Conservation (phyloP, 345 rosid genomes). For the Citrus medica region DNA sequence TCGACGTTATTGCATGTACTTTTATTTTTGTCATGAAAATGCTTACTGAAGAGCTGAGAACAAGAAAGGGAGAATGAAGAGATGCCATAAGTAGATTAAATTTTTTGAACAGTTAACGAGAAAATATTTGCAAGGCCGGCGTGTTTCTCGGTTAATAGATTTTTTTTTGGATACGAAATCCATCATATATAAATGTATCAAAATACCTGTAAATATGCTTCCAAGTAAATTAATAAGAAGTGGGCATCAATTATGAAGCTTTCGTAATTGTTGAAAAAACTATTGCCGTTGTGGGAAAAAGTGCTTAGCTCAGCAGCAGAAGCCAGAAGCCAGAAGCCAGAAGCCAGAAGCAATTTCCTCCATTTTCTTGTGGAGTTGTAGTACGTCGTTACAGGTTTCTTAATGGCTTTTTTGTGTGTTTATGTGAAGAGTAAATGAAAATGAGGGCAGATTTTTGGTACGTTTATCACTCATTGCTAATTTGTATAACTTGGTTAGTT, state of each 20-base stretch:
- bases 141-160: not conserved
- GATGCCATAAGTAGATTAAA: not conserved
- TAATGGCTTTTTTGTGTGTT: no score
- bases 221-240: not conserved
- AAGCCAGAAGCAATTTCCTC: no score
- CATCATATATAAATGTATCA: not conserved
- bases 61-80: not conserved
- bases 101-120: not conserved
- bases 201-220: not conserved
- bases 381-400: no score
- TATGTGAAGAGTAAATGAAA: no score
- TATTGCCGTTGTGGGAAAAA: slow-evolving; percentile 3
- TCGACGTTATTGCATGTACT: not conserved
- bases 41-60: not conserved
- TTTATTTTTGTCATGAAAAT: not conserved
- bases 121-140: not conserved
- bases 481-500: no score
- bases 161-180: not conserved
- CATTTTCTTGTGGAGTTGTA: no score
- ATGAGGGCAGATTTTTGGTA: no score
- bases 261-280: slow-evolving; percentile 5
- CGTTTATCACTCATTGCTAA: no score
- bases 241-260: not conserved
- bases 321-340: not conserved
- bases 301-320: not conserved